Conservation (phyloP, 176 grass and related monocot species). For the Ensete glaucum region DNA sequence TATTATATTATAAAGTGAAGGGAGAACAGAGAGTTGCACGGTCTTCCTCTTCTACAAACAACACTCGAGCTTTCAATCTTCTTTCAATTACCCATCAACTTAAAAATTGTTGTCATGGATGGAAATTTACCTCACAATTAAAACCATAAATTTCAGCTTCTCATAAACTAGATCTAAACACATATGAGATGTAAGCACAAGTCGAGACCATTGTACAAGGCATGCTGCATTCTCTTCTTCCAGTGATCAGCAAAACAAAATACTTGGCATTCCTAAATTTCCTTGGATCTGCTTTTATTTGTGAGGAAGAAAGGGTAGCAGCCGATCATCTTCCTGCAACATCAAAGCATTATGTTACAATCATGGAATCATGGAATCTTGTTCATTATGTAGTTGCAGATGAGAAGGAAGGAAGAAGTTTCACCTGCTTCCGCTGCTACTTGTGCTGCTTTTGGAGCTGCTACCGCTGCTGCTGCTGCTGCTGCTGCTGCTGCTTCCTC, state of each 20-base stretch:
- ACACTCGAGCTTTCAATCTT: too few relatives aligned
- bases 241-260: not conserved
- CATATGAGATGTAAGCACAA: not conserved
- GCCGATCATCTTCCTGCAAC: not conserved
- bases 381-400: not conserved
- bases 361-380: not conserved
- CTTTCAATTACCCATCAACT: too few relatives aligned
- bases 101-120: too few relatives aligned
- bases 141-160: not conserved
- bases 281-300: conserved; percentile 7
- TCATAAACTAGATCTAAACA: not conserved
- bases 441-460: not conserved
- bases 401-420: conserved; percentile 1
- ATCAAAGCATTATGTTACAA: not conserved
- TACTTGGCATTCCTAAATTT: not conserved
- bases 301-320: not conserved
- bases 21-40: too few relatives aligned
- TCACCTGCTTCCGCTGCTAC: conserved; percentile 21
- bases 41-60: too few relatives aligned
- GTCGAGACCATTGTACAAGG: not conserved
- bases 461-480: not conserved
- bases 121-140: not conserved
- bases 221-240: not conserved
- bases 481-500: conserved; percentile 1
- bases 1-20: too few relatives aligned